Conservation (phyloP, 2,329 filamentous ascomycete genomes). For the Dothideomycetes sp. region DNA sequence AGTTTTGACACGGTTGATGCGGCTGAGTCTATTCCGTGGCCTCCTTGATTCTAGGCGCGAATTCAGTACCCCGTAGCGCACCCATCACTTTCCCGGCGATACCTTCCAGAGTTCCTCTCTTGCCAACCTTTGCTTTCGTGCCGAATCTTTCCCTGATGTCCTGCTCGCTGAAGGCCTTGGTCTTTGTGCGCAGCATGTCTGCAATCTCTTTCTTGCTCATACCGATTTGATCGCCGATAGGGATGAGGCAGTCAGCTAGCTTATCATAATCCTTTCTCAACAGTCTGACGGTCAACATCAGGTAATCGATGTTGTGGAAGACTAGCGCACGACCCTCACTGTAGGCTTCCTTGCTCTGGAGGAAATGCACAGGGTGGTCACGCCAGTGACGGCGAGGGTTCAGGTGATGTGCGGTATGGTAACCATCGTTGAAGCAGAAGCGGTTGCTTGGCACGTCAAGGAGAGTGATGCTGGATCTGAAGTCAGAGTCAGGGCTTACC, state of each 20-base stretch:
- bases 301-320: constrained; percentile 73
- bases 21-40: too few species aligned
- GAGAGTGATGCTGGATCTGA: constrained; percentile 67
- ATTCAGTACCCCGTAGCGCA: not conserved
- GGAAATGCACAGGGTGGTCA: constrained; percentile 65
- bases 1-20: too few species aligned
- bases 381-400: constrained; percentile 74
- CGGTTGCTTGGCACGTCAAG: constrained; percentile 73
- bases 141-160: constrained; percentile 53
- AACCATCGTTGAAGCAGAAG: constrained; percentile 74
- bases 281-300: constrained; percentile 63
- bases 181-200: constrained; percentile 55
- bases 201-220: constrained; percentile 57
- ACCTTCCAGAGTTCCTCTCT: not conserved
- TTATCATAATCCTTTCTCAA: constrained; percentile 62
- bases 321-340: constrained; percentile 59
- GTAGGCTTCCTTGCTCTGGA: constrained; percentile 60
- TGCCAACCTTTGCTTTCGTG: constrained; percentile 3
- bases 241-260: constrained; percentile 62
- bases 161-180: constrained; percentile 55
- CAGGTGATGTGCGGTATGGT: constrained; percentile 72
- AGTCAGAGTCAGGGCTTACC: constrained; percentile 66
- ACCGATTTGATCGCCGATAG: constrained; percentile 60
- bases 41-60: constrained; percentile 5
- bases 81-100: not conserved